Base-by-base conservation (phyloP, 2,329 filamentous ascomycete genomes). In the Biscogniauxia mediterranea region DNA sequence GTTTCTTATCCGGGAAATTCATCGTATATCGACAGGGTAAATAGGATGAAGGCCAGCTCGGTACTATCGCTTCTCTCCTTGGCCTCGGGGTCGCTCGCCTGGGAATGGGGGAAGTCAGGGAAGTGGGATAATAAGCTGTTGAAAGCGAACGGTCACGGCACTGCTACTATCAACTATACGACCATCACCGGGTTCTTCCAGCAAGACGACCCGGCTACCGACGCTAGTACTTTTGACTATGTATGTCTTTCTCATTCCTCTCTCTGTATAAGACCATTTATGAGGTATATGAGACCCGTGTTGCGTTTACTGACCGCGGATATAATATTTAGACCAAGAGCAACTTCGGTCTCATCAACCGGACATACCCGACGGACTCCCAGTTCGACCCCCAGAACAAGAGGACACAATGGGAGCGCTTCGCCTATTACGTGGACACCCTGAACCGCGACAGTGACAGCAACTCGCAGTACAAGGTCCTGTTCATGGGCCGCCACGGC, bases 401-500 rank as follows among this genome's bases (percentile, higher is more conserved):
- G 61, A 79, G 81, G 64, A 86, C 83, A 0, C 85, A 85, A 71
- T 91, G 88, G 88, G 77, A 87, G 72, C 81, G 84, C n/a, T 88
- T 91, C 61, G 77, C 78, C 51, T 73, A 82, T 62, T 86, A 87
- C 68, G 80, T 91, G 26, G 69, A 78, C 20, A 75, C 78, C 23
- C 72, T 91, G 46, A 88, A 88, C 75, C 68, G 71, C 3, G 71
- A 80, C 4, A 64, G 66, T 13, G 75, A 74, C n/a, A 71, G 74
- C 9, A 80, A 78, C 55, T 80, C 82, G 15, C 76, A 80, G 28
- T 91, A 90, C 77, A 88, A 89, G 69, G 79, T 92, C 9, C 71
- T 92, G 28, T 88, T 88, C 73, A 79, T 90, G 73, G 88, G 85
- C 2, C 85, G 89, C 49, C 89, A 92, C 70, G 89, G 89, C 21